A percentile compares a stretch with the other conserved stretches of the same genome.
Conservation (phyloP, 163 green algal genomes). For the Chlamydomonas reinhardtii region DNA sequence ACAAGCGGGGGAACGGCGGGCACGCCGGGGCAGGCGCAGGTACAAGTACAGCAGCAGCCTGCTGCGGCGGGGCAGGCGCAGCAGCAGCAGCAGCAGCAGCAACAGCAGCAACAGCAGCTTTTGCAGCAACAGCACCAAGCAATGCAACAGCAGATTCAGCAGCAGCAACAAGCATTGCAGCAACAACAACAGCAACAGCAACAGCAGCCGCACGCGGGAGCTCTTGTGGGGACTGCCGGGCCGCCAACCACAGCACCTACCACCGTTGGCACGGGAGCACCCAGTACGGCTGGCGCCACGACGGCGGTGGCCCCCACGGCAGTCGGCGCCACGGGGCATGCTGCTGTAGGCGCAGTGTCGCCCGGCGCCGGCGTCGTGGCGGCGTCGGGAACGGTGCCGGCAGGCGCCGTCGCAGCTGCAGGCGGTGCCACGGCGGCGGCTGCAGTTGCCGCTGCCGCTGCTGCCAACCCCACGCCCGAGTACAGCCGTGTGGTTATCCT, state of each 20-base stretch:
- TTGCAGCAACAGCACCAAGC: neutral
- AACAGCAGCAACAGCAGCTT: conserved; percentile 1
- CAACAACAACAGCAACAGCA: neutral
- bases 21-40: no score
- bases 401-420: neutral
- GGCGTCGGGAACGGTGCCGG: no score
- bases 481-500: conserved; percentile 39
- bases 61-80: neutral
- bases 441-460: neutral
- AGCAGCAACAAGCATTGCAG: neutral
- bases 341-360: neutral
- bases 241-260: neutral
- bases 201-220: neutral
- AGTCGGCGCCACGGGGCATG: neutral
- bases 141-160: neutral
- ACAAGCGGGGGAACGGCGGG: no score
- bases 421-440: neutral
- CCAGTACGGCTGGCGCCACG: no score
- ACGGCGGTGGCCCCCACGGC: no score
- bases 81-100: neutral
- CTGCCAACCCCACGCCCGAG: neutral
- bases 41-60: neutral
- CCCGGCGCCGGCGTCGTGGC: neutral
- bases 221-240: neutral
- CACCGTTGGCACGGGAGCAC: neutral